These are phyloP conservation scores for Macrophomina tecta DNA, from an alignment of 2,329 filamentous ascomycete species.

Conservation along the genomic window DNA sequence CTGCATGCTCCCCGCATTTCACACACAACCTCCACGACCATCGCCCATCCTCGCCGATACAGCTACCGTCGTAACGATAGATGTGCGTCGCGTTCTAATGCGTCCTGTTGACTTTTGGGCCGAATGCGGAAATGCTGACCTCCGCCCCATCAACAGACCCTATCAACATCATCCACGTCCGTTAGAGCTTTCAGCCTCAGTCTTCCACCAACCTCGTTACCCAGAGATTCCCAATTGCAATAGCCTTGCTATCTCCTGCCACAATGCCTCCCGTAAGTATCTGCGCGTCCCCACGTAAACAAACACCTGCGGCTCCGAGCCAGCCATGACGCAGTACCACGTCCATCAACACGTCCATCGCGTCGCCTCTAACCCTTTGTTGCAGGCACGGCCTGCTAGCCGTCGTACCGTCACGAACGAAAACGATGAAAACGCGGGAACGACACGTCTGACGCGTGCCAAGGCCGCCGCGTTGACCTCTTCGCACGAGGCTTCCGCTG, in stretches of 20 bases:
- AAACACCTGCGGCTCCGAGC: background rate
- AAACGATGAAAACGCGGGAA: conserved; percentile 85
- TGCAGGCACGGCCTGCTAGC: conserved; percentile 71
- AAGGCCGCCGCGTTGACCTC: conserved; percentile 75
- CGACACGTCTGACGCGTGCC: conserved; percentile 88
- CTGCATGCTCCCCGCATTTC: conserved; percentile 28
- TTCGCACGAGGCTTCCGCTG: conserved; percentile 54
- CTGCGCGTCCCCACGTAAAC: conserved; percentile 27
- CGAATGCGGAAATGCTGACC: conserved; percentile 26
- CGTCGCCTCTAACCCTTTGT: conserved; percentile 48
- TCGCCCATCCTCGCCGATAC: conserved; percentile 39
- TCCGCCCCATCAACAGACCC: conserved; percentile 21
- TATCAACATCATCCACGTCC: conserved; percentile 27
- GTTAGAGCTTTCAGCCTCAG: conserved; percentile 5
- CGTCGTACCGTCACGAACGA: conserved; percentile 83
- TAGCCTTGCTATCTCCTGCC: conserved; percentile 41
- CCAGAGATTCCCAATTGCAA: conserved; percentile 28
- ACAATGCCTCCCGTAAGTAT: conserved; percentile 65
- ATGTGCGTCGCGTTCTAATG: conserved; percentile 37
- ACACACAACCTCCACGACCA: conserved; percentile 26
- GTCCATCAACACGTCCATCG: conserved; percentile 17
- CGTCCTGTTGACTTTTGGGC: conserved; percentile 15
- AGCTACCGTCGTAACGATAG: conserved; percentile 44
- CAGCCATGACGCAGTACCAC: background rate
- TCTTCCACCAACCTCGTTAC: conserved; percentile 14